Conservation (phyloP, 2,329 filamentous ascomycete genomes). For the Cladophialophora exuberans region DNA sequence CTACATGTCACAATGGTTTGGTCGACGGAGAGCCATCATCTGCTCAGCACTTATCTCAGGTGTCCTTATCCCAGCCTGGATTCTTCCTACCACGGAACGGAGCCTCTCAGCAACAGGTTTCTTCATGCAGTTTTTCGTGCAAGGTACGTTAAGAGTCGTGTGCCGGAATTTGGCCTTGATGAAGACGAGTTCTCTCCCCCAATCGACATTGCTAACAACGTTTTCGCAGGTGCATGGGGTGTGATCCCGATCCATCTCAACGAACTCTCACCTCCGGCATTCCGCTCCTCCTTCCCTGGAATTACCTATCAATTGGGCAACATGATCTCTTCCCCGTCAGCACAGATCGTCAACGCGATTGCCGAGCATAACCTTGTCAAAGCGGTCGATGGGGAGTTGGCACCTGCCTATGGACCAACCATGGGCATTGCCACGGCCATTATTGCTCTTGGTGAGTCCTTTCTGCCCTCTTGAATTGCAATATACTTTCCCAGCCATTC, state of each 20-base stretch:
- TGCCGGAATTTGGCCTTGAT: neutral
- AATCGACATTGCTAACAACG: too few species aligned
- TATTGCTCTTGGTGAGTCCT: slow-evolving; percentile 58
- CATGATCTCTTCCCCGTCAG: slow-evolving; percentile 68
- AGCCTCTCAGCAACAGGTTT: slow-evolving; percentile 39
- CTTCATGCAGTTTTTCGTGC: slow-evolving; percentile 53
- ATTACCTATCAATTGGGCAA: slow-evolving; percentile 79
- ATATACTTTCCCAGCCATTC: too few species aligned
- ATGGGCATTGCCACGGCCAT: slow-evolving; percentile 80
- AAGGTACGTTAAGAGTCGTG: slow-evolving; percentile 2
- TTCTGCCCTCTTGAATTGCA: too few species aligned
- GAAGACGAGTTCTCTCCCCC: too few species aligned
- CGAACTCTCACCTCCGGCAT: slow-evolving; percentile 72
- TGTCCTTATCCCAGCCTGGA: slow-evolving; percentile 74
- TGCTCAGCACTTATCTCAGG: slow-evolving; percentile 67
- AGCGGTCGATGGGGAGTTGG: slow-evolving; percentile 57
- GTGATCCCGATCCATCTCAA: slow-evolving; percentile 75
- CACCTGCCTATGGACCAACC: slow-evolving; percentile 71
- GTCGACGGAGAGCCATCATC: slow-evolving; percentile 62
- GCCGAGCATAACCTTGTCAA: slow-evolving; percentile 65
- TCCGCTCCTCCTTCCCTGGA: slow-evolving; percentile 75
- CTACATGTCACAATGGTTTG: slow-evolving; percentile 74
- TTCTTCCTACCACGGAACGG: slow-evolving; percentile 56
- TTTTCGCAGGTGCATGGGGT: slow-evolving; percentile 62
- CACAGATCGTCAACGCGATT: slow-evolving; percentile 77